Evolutionary conservation across 192 early-diverging fungal species (phyloP).

Genomic region (Coemansia erecta): DNA sequence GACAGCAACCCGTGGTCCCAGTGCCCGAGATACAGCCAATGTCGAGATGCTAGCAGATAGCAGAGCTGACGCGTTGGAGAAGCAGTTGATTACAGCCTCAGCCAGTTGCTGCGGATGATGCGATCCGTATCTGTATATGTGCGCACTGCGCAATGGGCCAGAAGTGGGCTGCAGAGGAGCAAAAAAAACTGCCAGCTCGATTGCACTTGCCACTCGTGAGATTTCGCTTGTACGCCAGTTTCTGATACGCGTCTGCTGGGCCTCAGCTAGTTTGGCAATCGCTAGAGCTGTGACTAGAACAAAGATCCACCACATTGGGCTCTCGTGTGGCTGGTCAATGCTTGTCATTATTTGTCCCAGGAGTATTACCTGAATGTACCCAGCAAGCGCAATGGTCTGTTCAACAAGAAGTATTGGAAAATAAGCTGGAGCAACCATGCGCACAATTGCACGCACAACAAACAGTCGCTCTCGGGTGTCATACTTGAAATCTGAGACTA

Average conservation of each 20-base stretch:
- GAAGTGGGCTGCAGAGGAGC: slow-evolving; percentile 7
- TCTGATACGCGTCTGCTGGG: slow-evolving; percentile 1
- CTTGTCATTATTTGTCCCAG: neutral
- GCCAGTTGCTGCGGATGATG: slow-evolving; percentile 6
- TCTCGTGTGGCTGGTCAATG: neutral
- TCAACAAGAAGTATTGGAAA: slow-evolving; percentile 14
- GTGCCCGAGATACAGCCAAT: neutral
- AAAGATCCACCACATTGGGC: neutral
- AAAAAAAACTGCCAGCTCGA: slow-evolving; percentile 12
- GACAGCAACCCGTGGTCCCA: neutral
- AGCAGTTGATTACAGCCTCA: slow-evolving; percentile 4
- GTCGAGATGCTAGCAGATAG: neutral
- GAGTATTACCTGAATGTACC: neutral
- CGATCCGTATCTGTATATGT: slow-evolving; percentile 2
- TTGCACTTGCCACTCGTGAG: slow-evolving; percentile 5
- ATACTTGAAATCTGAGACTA: slow-evolving; percentile 9
- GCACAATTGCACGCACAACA: slow-evolving; percentile 16
- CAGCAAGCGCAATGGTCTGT: neutral
- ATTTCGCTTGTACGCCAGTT: slow-evolving; percentile 10
- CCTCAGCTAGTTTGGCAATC: neutral
- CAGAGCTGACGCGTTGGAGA: slow-evolving; percentile 8
- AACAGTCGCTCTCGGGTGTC: slow-evolving; percentile 14
- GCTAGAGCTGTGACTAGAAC: neutral
- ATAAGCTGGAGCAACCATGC: slow-evolving; percentile 9
- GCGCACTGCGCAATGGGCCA: slow-evolving; percentile 4